A percentile compares a stretch with the other conserved stretches of the same genome.
Evolutionary conservation across 148 eudicot species (phyloP).

Genomic region (Chenopodium suecicum): DNA sequence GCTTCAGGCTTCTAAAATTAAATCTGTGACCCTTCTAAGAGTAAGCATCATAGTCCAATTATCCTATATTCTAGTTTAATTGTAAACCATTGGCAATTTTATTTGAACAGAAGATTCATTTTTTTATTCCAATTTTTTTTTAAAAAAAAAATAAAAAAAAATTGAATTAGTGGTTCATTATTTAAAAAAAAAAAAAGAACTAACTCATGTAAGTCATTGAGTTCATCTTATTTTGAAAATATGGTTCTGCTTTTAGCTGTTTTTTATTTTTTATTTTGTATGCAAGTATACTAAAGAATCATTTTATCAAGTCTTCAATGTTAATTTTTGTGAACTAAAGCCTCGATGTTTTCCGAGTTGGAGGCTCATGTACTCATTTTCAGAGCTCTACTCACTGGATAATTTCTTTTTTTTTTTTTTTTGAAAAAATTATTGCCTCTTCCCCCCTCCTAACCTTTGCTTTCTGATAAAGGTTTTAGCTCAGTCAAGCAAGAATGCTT

Average conservation of each 20-base stretch:
- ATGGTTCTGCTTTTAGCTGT: background rate
- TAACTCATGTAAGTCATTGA: background rate
- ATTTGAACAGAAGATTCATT: no score
- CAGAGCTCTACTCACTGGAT: background rate
- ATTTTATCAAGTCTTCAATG: background rate
- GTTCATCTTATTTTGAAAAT: background rate
- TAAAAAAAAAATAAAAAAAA: no score
- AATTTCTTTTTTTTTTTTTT: no score
- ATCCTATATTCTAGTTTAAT: background rate
- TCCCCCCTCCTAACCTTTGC: background rate
- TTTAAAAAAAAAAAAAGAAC: no score
- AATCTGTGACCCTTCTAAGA: constrained; percentile 72
- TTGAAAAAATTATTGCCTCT: background rate
- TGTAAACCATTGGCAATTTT: no score
- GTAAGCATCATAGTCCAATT: constrained; percentile 33
- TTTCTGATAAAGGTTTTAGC: constrained; percentile 65
- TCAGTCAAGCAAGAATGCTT: constrained; percentile 55
- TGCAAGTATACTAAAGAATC: background rate
- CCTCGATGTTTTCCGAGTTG: background rate
- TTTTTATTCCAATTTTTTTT: background rate
- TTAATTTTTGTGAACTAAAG: background rate
- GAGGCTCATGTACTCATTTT: background rate
- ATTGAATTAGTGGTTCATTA: background rate
- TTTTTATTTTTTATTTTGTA: no score
- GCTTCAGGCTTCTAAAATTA: constrained; percentile 56